Evolutionary conservation across 352 stramenopile genomes (phyloP), one percentile per base, ranked within the genome.

Genomic region (Phytopythium aichiense): DNA sequence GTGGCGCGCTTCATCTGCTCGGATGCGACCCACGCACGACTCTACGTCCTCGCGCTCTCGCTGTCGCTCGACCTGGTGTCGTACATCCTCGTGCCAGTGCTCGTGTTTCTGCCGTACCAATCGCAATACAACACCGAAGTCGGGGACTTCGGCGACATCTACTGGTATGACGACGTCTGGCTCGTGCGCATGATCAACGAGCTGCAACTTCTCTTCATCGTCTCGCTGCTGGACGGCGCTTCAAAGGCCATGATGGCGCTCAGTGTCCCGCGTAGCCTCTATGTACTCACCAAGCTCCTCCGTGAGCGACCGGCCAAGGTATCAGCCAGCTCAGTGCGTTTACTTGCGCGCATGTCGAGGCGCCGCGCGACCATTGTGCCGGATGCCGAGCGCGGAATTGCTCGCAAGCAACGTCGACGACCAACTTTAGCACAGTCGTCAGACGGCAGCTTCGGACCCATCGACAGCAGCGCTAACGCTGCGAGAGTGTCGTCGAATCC

Each of bases 101-200:
- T 60, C 18, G 50, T 74, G 4, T 61, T 49, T 6, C 23, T 56
- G 30, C 20, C 54, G 40, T 72, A 76, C 48, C 31, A 56, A 7
- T 16, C 40, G 3, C 49, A 56, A 8, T 76, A 66, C 52, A 54
- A 69, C 45, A 45, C 42, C 23, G 6, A 23, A 0, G 30, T 22
- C 16, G 23, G 54, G 15, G 56, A 68, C 58, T 64, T 76, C 58
- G 61, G 61, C 12, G 37, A 52, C 15, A 31, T 45, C 18, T 49
- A 33, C 33, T 79, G 69, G 72, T 76, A 67, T 53, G 53, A 61
- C 31, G 62, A 77, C 61, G 37, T 38, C 16, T 75, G 66, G 69
- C 71, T 72, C n/a, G 64, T 65, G 22, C 54, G 60, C 38, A 64
- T 68, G 51, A 56, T 68, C 38, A 71, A 69, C 51, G 66, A 77